Base-by-base conservation (phyloP, 345 rosid species). In the Lepidium sativum region DNA sequence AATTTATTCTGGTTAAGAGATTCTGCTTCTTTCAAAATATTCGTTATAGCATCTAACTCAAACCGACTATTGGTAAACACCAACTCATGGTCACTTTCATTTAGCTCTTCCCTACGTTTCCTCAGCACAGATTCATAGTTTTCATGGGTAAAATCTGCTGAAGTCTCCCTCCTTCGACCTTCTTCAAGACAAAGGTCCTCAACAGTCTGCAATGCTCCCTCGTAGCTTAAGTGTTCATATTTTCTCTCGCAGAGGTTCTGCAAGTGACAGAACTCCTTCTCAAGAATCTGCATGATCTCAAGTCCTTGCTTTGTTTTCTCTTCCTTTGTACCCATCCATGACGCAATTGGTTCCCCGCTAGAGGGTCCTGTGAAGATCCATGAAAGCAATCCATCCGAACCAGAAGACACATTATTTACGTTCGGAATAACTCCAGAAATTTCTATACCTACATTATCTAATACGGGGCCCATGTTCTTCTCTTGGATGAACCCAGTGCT, bases 311-410 rank as follows among this genome's bases (percentile, higher is more conserved):
- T 79, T 18, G 71, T 75, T 83, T 80, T 90, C 74, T 81, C 97
- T 75, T 90, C 96, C 77, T 77, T 84, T 32, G 63, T 54, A 38
- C 63, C 86, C 62, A 71, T 79, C 99, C 99, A 94, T 7, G 73
- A 80, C 47, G 73, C 76, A 80, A 80, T 71, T 59, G 80, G 84
- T 69, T 88, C 95, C 65, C 61, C 82, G 55, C 97, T 73, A 6
- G 95, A 78, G 66, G 83, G 81, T 67, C 86, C 92, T 6, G 83
- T 70, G 82, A 90, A 94, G 70, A 90, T 84, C 99, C 99, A 88
- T 34, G 96, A 84, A 51, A 94, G 76, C 42, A 94, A 65, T 32
- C 79, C 48, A 75, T 86, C 88, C 37, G 59, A 72, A 73, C 78
- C 77, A 57, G 68, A 73, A 53, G 64, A 40, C 72, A 32, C 70